Evolutionary conservation across 805 yeast species (phyloP), one percentile per base, ranked within the genome.

Genomic region (Yamadazyma kitorensis): DNA sequence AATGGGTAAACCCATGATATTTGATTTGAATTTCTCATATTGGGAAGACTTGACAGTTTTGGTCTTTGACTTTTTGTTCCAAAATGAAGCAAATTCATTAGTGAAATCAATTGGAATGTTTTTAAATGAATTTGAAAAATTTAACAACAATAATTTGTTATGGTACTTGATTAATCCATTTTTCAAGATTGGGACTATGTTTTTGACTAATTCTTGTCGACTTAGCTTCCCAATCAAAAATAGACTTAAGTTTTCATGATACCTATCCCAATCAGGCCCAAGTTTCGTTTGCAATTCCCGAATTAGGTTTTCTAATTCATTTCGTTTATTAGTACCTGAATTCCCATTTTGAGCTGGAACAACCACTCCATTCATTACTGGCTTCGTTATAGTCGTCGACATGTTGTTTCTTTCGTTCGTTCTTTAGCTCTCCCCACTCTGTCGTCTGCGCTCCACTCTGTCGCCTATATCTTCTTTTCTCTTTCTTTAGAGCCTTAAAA

Each of bases 191-290:
- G 72, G 72, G 27, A 68, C 66, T 20, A 86, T 67, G 30, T 69
- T 78, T 10, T 67, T 62, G 41, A 78, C 76, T 36, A 91, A 67
- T 57, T 91, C 98, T 14, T 59, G 57, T 31, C 96, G 70, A 8
- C 95, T 82, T 13, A 88, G 64, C 54, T 80, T 82, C 4, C 96
- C 96, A 24, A 82, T 68, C 24, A 91, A 65, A 48, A 88, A 91
- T 33, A 75, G 64, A 32, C 91, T 79, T 16, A 93, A 72, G 4
- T 86, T 71, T 36, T 80, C 83, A 43, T 94, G 89, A 57, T 91
- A 91, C 39, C 72, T 74, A 42, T 82, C 91, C 98, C 98, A 91
- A 34, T 77, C 75, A 28, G 72, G 66, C 2, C 96, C 97, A 39
- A 91, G 58, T 40, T 73, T 70, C 34, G 71, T 71, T 44, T 86